Conservation (phyloP, 306 rosid genomes). For the Betula pendula region DNA sequence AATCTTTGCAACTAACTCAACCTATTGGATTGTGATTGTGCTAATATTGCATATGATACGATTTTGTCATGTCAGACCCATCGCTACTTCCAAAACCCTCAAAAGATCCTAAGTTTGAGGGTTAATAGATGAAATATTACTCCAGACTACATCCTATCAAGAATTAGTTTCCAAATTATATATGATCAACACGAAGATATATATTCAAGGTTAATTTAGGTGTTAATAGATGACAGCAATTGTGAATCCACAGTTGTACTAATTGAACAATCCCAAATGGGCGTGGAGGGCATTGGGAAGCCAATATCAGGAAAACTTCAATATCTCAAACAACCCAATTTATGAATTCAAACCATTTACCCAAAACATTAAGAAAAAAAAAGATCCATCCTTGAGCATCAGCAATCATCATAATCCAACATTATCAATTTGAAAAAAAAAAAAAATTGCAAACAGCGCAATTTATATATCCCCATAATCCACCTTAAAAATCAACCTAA, state of each 20-base stretch:
- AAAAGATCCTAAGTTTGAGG: not conserved
- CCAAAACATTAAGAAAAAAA: not conserved
- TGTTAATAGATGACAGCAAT: not conserved
- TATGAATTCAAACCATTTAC: not conserved
- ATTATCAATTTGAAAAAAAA: not conserved
- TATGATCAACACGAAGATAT: not conserved
- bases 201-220: not conserved
- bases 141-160: slow-evolving; percentile 7
- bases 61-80: slow-evolving; percentile 2
- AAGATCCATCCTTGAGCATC: not conserved
- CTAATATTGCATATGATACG: not conserved
- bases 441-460: slow-evolving; percentile 6
- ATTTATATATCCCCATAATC: slow-evolving; percentile 4
- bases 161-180: slow-evolving; percentile 1
- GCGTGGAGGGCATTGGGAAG: not conserved
- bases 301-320: not conserved
- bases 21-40: not conserved
- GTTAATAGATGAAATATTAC: not conserved
- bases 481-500: not conserved
- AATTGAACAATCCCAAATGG: not conserved
- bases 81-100: not conserved
- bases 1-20: not conserved
- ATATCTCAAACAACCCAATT: slow-evolving; percentile 1
- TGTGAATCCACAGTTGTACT: not conserved
- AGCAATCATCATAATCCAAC: not conserved